phyloP scores from a whole-genome alignment of 2,329 filamentous ascomycete species.

The Cytospora chrysosperma region DNA sequence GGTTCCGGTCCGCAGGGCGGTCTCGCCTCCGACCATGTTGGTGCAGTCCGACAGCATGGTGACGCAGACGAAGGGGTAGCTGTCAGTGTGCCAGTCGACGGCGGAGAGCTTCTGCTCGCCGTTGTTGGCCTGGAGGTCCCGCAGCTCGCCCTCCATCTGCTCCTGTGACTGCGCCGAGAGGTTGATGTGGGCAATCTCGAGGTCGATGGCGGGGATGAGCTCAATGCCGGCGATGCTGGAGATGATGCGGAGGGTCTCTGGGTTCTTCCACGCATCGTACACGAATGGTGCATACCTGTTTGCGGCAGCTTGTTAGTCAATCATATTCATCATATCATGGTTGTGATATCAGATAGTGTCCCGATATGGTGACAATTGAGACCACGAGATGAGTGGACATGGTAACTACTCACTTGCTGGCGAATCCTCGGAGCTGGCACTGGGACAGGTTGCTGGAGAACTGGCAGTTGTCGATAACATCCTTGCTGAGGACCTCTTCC shows the following conservation, averaged over 20 bases:
- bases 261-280: slow-evolving; percentile 49
- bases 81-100: slow-evolving; percentile 64
- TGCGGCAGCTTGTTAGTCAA: background rate
- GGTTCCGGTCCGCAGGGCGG: slow-evolving; percentile 53
- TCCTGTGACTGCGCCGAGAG: slow-evolving; percentile 50
- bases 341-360: background rate
- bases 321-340: background rate
- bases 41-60: slow-evolving; percentile 64
- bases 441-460: slow-evolving; percentile 39
- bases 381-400: background rate
- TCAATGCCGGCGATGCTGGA: slow-evolving; percentile 56
- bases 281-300: slow-evolving; percentile 59
- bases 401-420: slow-evolving; percentile 23
- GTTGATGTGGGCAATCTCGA: slow-evolving; percentile 57
- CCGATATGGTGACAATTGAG: background rate
- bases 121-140: slow-evolving; percentile 43
- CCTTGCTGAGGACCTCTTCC: slow-evolving; percentile 57
- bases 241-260: slow-evolving; percentile 45
- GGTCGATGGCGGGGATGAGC: slow-evolving; percentile 52
- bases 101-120: slow-evolving; percentile 53
- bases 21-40: slow-evolving; percentile 64
- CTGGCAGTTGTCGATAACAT: slow-evolving; percentile 55
- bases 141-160: slow-evolving; percentile 41
- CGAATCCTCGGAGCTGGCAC: slow-evolving; percentile 24
- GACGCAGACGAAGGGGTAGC: slow-evolving; percentile 69